Evolutionary conservation across 306 rosid species (phyloP), one percentile per base, ranked within the genome.

Genomic region (Vigna mungo): DNA sequence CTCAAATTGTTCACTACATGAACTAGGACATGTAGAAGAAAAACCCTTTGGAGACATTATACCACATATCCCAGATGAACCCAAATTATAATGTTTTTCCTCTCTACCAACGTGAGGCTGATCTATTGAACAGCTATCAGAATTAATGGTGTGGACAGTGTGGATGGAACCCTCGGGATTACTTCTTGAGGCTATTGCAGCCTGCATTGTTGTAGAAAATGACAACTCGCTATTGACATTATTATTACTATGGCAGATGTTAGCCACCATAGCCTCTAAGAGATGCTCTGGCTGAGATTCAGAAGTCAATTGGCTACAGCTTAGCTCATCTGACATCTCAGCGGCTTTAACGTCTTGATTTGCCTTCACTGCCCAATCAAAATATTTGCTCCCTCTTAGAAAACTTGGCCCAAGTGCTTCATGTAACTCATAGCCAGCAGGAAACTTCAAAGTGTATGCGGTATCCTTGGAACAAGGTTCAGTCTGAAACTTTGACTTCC

Each of bases 371-470:
- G 66, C 73, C 86, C 69, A 87, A 68, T 85, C 90, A 78, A 83
- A 85, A 78, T 76, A 85, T 49, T 76, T 78, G 61, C 85, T 86
- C 78, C 80, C 85, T 85, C 80, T 85, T 60, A 84, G 74, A 88
- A 91, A 92, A 74, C 84, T 87, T 32, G 96, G 94, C 72, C 99
- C 99, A 68, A 96, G 97, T 41, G 89, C 99, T 91, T 96, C 97
- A 51, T 89, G 94, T 69, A 96, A 91, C 87, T 96, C 99, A 77
- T 85, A 92, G 34, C 98, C 99, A 86, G 97, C 97, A 84, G 98
- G 98, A 79, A 96, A 92, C 73, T 89, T 82, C 83, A 87, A 75
- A 20, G 85, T 11, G 65, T 78, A 53, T 15, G 88, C 84, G 61
- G 81, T 70, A 82, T 84, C 88, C 86, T 65, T 18, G 60, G 75